Base-by-base conservation (phyloP, 2,329 filamentous ascomycete genomes). In the Lasiodiplodia citricola region DNA sequence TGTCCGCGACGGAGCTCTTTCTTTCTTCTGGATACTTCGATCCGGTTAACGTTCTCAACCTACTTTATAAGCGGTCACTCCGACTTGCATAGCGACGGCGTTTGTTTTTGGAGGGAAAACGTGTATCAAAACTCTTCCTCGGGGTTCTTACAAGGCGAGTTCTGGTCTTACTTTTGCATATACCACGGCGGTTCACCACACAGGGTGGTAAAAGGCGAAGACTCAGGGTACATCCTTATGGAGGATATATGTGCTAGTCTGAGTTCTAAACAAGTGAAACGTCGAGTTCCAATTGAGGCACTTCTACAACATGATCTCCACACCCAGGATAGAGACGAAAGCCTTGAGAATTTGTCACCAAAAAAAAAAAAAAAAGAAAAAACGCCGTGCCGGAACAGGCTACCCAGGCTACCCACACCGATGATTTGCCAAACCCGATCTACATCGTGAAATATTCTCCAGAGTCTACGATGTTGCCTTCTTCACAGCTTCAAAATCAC, bases 11-110 rank as follows among this genome's bases (percentile, higher is more conserved):
- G 55, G 55, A 5, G 2, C 38, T 25, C 31, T n/a, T 57, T 37
- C 31, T 62, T 44, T 25, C 2, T 14, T 13, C 44, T n/a, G 28
- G 44, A n/a, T 37, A 5, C 25, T 44, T 37, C 44, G 50, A 25
- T n/a, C n/a, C 11, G 28, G 13, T 21, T 47, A 1, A 47, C 3
- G n/a, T 21, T 4, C 10, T 21, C 44, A 47, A 11, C 21, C 21
- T 47, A 37, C 16, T 38, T 41, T 18, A 44, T 37, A 47, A 38
- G 28, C n/a, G 35, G 51, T 50, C 11, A 38, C 4, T 56, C 16
- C 37, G 21, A 50, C 23, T 67, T 68, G 66, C 66, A 68, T 68
- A 68, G 66, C 66, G 66, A 68, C 37, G 66, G 66, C 66, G 66
- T 68, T 68, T 16, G 38, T 63, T 63, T n/a, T 35, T n/a, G 37